Base-by-base conservation (phyloP, 176 grass and related monocot species). In the Hyparrhenia diplandra region DNA sequence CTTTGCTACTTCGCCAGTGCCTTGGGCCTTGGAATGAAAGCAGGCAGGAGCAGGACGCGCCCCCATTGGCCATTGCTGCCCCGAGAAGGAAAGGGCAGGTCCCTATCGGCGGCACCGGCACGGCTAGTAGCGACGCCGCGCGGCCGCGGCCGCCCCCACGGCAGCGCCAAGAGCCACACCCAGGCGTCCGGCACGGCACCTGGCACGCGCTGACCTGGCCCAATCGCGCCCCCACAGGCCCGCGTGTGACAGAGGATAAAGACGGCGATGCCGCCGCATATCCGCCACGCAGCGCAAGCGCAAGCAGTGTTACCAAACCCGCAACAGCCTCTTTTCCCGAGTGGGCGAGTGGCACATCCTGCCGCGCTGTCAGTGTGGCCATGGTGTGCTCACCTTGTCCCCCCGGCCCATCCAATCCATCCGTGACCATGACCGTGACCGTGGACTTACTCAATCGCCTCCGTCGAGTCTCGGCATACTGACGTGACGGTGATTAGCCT, bases 161-260 rank as follows among this genome's bases (percentile, higher is more conserved):
- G 25, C 69, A 12, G 4, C 75, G 80, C 84, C 73, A 84, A 87
- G 84, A 35, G 84, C 88, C 88, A 86, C 32, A 37, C 21, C 16
- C 60, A 21, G 2, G 8, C 16, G 61, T 17, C 43, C 43, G 43
- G 43, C 25, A 31, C 4, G 8, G 63, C 73, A 21, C 64, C 74
- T 61, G 73, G 66, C 83, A 25, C 84, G 11, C 45, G 87, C 69
- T 89, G 73, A 82, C 78, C 58, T 85, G 65, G 72, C 21, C 87
- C 54, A 75, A 41, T 67, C 32, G 1, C 36, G 12, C 13, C 24
- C 25, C 11, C 27, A 0, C 23, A 0, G 45, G 5, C 63, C 70
- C 41, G 14, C 69, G 71, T 32, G 55, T 32, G 55, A 77, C 77
- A 58, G 9, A 24, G 47, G 87, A 80, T 71, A 61, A 79, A 69